Evolutionary conservation across 2,329 filamentous ascomycete genomes (phyloP).

Genomic region (Penicillium nordicum): DNA sequence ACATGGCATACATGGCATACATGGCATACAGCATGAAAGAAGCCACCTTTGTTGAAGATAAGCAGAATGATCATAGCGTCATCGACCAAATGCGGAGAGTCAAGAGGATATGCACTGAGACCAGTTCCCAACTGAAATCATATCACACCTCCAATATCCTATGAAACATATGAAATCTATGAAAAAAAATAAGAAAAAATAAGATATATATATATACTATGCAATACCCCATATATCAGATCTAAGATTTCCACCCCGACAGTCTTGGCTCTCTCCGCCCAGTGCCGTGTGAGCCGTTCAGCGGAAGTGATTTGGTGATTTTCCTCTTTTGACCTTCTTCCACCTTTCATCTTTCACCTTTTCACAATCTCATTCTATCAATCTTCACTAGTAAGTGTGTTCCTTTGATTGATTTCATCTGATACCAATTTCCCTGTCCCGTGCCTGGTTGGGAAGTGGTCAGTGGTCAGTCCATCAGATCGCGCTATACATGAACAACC

Average conservation of each 20-base stretch:
- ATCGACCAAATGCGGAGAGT: too few species aligned
- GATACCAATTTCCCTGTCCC: not conserved
- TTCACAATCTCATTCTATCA: not conserved
- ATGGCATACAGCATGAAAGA: too few species aligned
- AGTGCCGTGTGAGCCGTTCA: conserved; percentile 9
- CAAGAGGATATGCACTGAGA: too few species aligned
- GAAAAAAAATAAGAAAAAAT: too few species aligned
- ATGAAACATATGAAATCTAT: too few species aligned
- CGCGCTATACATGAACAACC: not conserved
- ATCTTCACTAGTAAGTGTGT: not conserved
- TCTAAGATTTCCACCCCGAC: not conserved
- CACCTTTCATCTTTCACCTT: not conserved
- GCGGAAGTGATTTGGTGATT: conserved; percentile 1
- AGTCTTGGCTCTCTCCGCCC: conserved; percentile 11
- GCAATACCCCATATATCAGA: not conserved
- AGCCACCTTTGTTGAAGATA: too few species aligned
- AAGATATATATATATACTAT: too few species aligned
- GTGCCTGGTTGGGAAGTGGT: not conserved
- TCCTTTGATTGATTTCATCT: not conserved
- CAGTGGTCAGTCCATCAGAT: not conserved
- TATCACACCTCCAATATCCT: too few species aligned
- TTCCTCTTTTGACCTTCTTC: not conserved
- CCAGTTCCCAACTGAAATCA: too few species aligned
- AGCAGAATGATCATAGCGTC: too few species aligned
- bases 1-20: too few species aligned